Evolutionary conservation across 2,329 filamentous ascomycete species (phyloP), one percentile per base, ranked within the genome.

Genomic region (Fusarium sp.): DNA sequence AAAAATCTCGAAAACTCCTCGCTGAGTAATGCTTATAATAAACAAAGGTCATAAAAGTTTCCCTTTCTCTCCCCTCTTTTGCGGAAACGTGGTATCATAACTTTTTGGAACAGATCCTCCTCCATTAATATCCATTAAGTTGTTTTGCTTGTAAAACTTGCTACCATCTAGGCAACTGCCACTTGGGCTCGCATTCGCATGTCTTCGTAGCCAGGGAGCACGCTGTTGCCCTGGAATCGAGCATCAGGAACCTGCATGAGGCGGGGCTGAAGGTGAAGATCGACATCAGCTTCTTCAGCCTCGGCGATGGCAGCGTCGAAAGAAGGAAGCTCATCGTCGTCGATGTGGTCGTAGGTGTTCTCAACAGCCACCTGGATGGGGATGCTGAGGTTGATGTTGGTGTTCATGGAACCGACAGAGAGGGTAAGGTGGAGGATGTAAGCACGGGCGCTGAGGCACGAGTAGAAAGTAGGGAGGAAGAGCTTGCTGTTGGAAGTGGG

Each of bases 381-480:
- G 45, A 89, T 76, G 28, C 78, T 76, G 31, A 90, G 78, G 42
- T 82, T 83, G 44, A 89, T 72, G 56, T 80, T 82, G 8, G 82
- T 84, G 75, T 81, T 85, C 61, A 82, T 79, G 13, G 85, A 80
- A 22, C 82, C 84, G 6, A 83, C 81, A 2, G 82, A 82, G 10
- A 90, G 66, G 12, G 80, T 82, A 11, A 90, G 75, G 71, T 85
- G 84, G 35, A 90, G 76, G 9, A 85, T 83, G 78, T 90, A 90
- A n/a, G 85, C 84, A 31, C 88, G 85, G 13, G 86, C 87, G 41
- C 84, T 81, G 77, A 90, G 85, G 81, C 88, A 90, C 14, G 86
- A 87, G 80, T 90, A 87, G 76, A 90, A 90, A 10, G 86, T 87
- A 1, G 88, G 88, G 28, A 90, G 70, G 72, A 89, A 88, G 14